Base-by-base conservation (phyloP, 2,329 filamentous ascomycete genomes). In the Acarospora socialis region DNA sequence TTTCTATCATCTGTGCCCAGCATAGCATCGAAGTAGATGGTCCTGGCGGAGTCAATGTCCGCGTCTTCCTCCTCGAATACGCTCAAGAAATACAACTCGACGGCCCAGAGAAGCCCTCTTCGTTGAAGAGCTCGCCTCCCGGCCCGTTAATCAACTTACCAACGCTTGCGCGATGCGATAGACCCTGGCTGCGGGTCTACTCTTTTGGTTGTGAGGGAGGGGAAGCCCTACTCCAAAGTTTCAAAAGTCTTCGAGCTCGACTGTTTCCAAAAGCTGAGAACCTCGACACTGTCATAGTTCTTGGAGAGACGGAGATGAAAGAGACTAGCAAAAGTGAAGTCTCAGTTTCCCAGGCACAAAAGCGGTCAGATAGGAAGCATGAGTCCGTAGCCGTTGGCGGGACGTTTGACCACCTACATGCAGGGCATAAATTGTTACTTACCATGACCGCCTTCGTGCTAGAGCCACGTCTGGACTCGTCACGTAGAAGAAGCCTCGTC, bases 371-470 rank as follows among this genome's bases (percentile, higher is more conserved):
- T 2, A 40, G 42, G 15, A 47, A 54, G 24, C 70, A 81, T 51
- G 57, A 63, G 37, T 67, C 71, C 9, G 78, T 92, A 30, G 81
- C 78, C 32, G 71, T 95, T 8, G 90, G 87, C 18, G 90, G 90
- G 7, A 98, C 90, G 0, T 98, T 95, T 56, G 90, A 98, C 53
- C 84, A 95, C 55, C 68, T 98, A 14, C 90, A 98, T 51, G 76
- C 81, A 3, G 90, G 90, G 4, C 90, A 98, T 61, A 98, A 95
- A 57, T 66, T 95, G n/a, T 69, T 98, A 13, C 70, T 98, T 13
- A 84, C 86, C n/a, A 86, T 86, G 39, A 81, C 80, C 0, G 71
- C 77, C 0, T 70, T 94, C 34, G 66, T 83, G 10, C 65, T 80
- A 35, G 69, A 71, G 36, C 63, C 70, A 1, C 60, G 63, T 0